Evolutionary conservation across 805 yeast genomes (phyloP), one percentile per base, ranked within the genome.

Genomic region (Candida silvatica): DNA sequence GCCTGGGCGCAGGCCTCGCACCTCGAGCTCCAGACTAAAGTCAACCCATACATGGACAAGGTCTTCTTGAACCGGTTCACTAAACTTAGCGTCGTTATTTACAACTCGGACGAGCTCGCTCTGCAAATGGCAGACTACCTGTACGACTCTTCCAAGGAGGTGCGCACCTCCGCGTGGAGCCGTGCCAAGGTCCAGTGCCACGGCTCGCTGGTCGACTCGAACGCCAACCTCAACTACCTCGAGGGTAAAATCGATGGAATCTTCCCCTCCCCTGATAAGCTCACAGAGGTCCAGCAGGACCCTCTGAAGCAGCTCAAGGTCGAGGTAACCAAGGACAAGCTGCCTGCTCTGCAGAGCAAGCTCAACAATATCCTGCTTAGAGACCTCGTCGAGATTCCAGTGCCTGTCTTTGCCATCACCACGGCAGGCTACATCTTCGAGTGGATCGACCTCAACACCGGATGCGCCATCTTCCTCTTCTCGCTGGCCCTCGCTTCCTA

Each of bases 1-100:
- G 41, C 41, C 12, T 58, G 63, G 64, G 44, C 61, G 2, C 61
- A 57, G 39, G 30, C 35, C 6, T 49, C 62, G 3, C 65, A 60
- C 45, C 45, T 51, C 31, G 62, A 58, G 36, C 38, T 60, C 24
- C 65, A 60, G 37, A 44, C 59, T 1, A 46, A 46, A 16, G 48
- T 59, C 11, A 41, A 43, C 1, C 62, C 61, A 6, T 58, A 49
- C 29, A 35, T 56, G 27, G 48, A 56, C 3, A 40, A 48, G 18
- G 39, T 44, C 3, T 37, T 58, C 4, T 40, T 57, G 18, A 44
- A 44, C 14, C 45, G 50, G 22, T 55, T 54, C 32, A 45, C 54
- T 17, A 48, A 48, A 23, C 42, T 60, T 4, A 45, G 51, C 17
- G 54, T 51, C 39, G 38, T 58, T n/a, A 24, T 59, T 18, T 43